Evolutionary conservation across 106 monocot species (phyloP), one percentile per base, ranked within the genome.

Genomic region (Acorus calamus): DNA sequence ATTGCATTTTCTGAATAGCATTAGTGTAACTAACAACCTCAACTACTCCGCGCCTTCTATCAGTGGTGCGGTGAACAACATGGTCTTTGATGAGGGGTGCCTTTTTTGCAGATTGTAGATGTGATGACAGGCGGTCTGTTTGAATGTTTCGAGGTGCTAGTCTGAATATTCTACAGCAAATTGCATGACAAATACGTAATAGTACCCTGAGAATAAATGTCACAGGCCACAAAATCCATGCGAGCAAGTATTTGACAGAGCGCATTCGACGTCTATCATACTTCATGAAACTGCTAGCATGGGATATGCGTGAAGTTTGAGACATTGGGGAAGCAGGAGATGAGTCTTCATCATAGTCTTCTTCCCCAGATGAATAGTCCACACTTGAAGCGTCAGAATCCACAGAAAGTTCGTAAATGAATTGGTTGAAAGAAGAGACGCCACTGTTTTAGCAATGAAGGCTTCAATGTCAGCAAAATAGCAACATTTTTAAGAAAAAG

Each of bases 351-450:
- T 88, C 85, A 56, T 80, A 64, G 63, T 92, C 85, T 62, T 98
- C 91, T 50, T 98, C 96, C 6, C 81, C 80, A 66, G 84, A 74
- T 13, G 58, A 43, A 62, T 85, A 81, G 47, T 83, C 88, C 47
- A 49, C 57, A 58, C 51, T 63, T 49, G 83, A 86, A 52, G 63
- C 47, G 49, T 98, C 91, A 66, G 83, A 82, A 73, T 98, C 83
- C 9, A 81, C 65, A 56, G 94, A 89, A 56, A 98, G 85, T 50
- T 98, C 88, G 69, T 98, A 91, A 61, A 98, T 74, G 67, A 98
- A 85, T 67, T 85, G 66, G 49, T 98, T 98, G 75, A 98, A 98
- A 66, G 96, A 98, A 59, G 96, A 98, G 53, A 83, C 96, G 48
- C 96, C 96, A 81, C 96, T 98, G 82, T 43, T 59, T 70, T 46